phyloP scores from a whole-genome alignment of 2,329 filamentous ascomycete genomes.

The Neofusicoccum sp. region DNA sequence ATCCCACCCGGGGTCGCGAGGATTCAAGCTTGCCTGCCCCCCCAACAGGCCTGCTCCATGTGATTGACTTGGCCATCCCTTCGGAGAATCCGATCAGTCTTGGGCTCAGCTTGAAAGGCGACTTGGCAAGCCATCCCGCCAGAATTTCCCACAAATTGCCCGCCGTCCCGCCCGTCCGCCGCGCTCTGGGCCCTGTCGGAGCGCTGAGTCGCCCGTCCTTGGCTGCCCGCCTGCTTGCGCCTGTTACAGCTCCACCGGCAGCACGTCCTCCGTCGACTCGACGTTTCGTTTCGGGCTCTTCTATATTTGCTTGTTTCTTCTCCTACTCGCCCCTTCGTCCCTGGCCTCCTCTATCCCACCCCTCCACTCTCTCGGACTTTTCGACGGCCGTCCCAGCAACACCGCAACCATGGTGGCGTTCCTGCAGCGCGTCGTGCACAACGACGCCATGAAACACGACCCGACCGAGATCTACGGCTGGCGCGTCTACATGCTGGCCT shows the following conservation, averaged over 20 bases:
- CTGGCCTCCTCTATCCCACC: too few relatives aligned
- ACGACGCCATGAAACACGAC: slow-evolving; percentile 71
- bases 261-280: too few relatives aligned
- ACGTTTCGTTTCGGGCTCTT: too few relatives aligned
- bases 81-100: slow-evolving; percentile 13
- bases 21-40: background rate
- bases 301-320: background rate
- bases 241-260: too few relatives aligned
- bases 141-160: slow-evolving; percentile 18
- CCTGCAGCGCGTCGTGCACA: slow-evolving; percentile 62
- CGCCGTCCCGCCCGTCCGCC: background rate
- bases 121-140: slow-evolving; percentile 15
- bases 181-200: slow-evolving; percentile 7
- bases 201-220: slow-evolving; percentile 2
- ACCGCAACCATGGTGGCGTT: slow-evolving; percentile 31
- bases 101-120: slow-evolving; percentile 4
- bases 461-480: slow-evolving; percentile 71
- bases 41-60: background rate
- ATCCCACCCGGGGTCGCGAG: background rate
- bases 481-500: slow-evolving; percentile 66
- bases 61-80: background rate
- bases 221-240: background rate
- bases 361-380: too few relatives aligned
- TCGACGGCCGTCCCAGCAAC: background rate
- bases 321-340: background rate